Evolutionary conservation across 1,284 basidiomycete genomes (phyloP).

Genomic region (Sutorius eximius): DNA sequence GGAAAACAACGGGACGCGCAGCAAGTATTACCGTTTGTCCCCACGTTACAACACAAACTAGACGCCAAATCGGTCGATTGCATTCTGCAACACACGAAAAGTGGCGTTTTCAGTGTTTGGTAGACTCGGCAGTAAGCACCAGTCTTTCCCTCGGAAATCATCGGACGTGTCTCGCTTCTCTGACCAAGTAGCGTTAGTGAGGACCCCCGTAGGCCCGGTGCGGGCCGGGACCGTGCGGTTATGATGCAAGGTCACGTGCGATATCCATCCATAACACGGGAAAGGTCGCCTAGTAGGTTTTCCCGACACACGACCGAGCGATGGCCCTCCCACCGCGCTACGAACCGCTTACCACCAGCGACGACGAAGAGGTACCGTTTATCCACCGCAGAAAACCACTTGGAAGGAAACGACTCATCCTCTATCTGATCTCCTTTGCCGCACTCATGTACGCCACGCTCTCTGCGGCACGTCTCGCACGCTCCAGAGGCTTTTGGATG

Average conservation of each 20-base stretch:
- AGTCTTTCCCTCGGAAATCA: not conserved
- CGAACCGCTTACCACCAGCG: conserved; percentile 22
- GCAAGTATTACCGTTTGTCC: not conserved
- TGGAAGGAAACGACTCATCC: conserved; percentile 19
- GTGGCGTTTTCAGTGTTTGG: not conserved
- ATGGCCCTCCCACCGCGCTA: conserved; percentile 30
- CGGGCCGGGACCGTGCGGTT: not conserved
- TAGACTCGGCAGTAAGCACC: no score
- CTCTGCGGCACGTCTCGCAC: conserved; percentile 18
- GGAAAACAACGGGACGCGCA: not conserved
- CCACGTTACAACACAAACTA: not conserved
- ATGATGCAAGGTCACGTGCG: not conserved
- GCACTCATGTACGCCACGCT: conserved; percentile 18
- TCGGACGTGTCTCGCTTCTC: not conserved
- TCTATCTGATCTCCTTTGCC: conserved; percentile 13
- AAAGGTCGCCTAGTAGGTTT: not conserved
- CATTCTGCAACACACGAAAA: not conserved
- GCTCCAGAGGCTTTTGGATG: conserved; percentile 22
- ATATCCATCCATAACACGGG: not conserved
- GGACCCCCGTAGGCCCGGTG: not conserved
- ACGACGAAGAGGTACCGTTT: conserved; percentile 2
- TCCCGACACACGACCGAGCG: not conserved
- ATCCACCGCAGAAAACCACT: not conserved
- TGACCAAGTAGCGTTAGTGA: no score
- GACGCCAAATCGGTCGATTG: not conserved